Conservation (phyloP, 441 rosid species). For the Eruca vesicaria region DNA sequence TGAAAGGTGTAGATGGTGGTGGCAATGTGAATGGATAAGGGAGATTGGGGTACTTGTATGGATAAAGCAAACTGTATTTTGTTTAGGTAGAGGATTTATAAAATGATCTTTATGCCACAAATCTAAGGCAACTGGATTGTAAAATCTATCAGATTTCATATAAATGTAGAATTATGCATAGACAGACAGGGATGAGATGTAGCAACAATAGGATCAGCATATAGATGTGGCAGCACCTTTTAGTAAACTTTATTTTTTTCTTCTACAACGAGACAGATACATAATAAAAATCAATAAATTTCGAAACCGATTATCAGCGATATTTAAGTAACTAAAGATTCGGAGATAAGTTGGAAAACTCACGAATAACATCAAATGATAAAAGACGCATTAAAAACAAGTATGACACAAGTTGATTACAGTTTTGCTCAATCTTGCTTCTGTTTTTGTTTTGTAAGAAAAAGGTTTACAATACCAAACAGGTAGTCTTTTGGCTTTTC, state of each 20-base stretch:
- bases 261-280: neutral
- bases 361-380: neutral
- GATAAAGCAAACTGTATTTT: slow-evolving; percentile 30
- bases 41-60: slow-evolving; percentile 22
- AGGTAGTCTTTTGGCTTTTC: neutral
- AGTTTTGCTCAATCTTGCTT: neutral
- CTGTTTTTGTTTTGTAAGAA: neutral
- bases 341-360: neutral
- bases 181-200: slow-evolving; percentile 9
- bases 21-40: slow-evolving; percentile 21
- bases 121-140: slow-evolving; percentile 26
- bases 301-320: no score
- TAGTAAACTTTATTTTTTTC: neutral
- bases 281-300: neutral
- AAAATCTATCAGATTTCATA: slow-evolving; percentile 27
- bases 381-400: neutral
- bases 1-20: slow-evolving; percentile 24
- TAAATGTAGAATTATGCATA: slow-evolving; percentile 36
- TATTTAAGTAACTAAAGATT: no score
- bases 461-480: slow-evolving; percentile 8
- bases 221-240: neutral
- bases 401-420: neutral
- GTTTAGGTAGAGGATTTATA: slow-evolving; percentile 25
- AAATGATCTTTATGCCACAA: slow-evolving; percentile 22
- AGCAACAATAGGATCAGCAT: neutral